Evolutionary conservation across 2,329 filamentous ascomycete genomes (phyloP).

Genomic region (Cercospora zeina): DNA sequence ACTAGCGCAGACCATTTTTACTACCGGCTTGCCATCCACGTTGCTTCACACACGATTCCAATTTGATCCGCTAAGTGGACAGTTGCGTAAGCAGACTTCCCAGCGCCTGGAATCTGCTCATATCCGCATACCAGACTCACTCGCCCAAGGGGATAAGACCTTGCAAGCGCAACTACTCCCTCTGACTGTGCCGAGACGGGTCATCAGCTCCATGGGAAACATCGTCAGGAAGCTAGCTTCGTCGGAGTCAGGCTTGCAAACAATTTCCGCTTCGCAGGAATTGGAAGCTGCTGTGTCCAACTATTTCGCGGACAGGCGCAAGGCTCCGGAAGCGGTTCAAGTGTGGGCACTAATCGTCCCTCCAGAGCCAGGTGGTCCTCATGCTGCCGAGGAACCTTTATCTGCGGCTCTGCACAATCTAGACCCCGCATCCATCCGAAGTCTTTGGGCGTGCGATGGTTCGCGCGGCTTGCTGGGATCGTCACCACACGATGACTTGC

Average conservation of each 20-base stretch:
- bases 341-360: slow-evolving; percentile 75
- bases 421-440: slow-evolving; percentile 11
- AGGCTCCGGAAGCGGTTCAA: slow-evolving; percentile 54
- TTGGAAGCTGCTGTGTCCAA: slow-evolving; percentile 65
- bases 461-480: not conserved
- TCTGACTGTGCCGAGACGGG: slow-evolving; percentile 62
- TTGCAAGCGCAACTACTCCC: slow-evolving; percentile 45
- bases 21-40: slow-evolving; percentile 64
- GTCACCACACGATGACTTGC: not conserved
- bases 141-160: not conserved
- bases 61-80: slow-evolving; percentile 24
- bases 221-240: slow-evolving; percentile 61
- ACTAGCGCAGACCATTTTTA: slow-evolving; percentile 75
- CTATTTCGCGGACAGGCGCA: slow-evolving; percentile 52
- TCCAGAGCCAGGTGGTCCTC: slow-evolving; percentile 14
- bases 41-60: slow-evolving; percentile 43
- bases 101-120: slow-evolving; percentile 30
- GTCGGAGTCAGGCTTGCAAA: slow-evolving; percentile 42
- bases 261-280: slow-evolving; percentile 64
- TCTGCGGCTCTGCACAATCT: not conserved
- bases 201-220: slow-evolving; percentile 71
- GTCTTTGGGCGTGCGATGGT: not conserved
- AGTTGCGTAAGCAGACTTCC: slow-evolving; percentile 18
- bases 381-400: slow-evolving; percentile 12
- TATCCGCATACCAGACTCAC: slow-evolving; percentile 24